Evolutionary conservation across 2,329 filamentous ascomycete genomes (phyloP), one percentile per base, ranked within the genome.

Genomic region (Paraphaeosphaeria sporulosa): DNA sequence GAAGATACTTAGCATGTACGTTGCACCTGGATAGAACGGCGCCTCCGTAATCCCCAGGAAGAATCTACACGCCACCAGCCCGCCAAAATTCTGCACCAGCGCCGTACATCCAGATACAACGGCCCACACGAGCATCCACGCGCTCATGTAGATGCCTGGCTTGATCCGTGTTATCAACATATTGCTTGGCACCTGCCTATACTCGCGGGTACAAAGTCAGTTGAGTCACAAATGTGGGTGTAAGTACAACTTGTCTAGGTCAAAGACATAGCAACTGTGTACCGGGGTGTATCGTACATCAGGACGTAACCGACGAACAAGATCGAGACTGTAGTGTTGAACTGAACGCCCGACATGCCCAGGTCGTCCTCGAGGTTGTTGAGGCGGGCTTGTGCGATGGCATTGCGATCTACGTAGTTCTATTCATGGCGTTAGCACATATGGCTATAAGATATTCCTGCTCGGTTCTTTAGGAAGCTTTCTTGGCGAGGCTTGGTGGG

Each of bases 381-480:
- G 49, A 90, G 80, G 17, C 85, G 83, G 0, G 89, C 89, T 1
- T 87, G 82, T 1, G 87, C 87, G 64, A 90, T 88, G 71, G 89
- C 88, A 73, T 88, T 88, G 34, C 86, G 81, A 66, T 89, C 86
- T 5, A 54, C 36, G 17, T 54, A 54, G 25, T 54, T 61, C 30
- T 32, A 8, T 32, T 12, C 30, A 32, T 12, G 2, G 30, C 10
- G 30, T 32, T 12, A 32, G 30, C 30, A 12, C 30, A 32, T 12
- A 32, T 32, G 30, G 8, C 30, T 6, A 12, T 32, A 32, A 9
- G 10, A 12, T 4, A 8, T 8, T 12, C 10, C 30, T 32, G 7
- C 10, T 2, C 10, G 8, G 30, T 5, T 5, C 30, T 12, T 32
- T 8, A 6, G 30, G 30, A 32, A 32, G 30, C 30, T 32, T 32